Evolutionary conservation across 768 basidiomycete species (phyloP), one percentile per base, ranked within the genome.

Genomic region (Tylopilus felleus): DNA sequence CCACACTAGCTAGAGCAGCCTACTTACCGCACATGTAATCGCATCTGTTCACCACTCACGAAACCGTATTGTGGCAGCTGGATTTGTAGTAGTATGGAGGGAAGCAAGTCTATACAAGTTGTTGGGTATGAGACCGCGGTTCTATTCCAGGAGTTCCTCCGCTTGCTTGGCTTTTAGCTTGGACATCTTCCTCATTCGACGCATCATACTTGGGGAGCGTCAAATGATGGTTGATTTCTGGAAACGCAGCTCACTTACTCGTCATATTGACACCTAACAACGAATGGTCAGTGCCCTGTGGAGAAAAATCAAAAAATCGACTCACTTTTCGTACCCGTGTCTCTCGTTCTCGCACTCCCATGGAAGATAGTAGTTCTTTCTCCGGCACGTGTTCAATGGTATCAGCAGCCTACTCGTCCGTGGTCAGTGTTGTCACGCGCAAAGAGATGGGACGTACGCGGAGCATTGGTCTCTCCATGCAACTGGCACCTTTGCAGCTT

Each of bases 331-430:
- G 66, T 96, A 90, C 31, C 77, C 76, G 68, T 92, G 88, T 57
- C 86, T 78, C 74, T 96, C 88, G 60, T 93, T 84, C 69, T 93
- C 89, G 70, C 93, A 96, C 60, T 94, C 86, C 93, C 93, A 97
- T n/a, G 90, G 86, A 64, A 90, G 71, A 70, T 93, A 97, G 48
- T 73, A 74, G 47, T 82, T 82, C 65, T 90, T 77, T 70, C 81
- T 85, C 62, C 93, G 83, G 72, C 93, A 97, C 58, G 84, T 74
- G 67, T 97, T 96, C 55, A 97, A 75, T 21, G 93, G 93, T 47
- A 97, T 81, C 59, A 96, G 75, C 25, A 95, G 77, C 51, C 93
- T 97, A 50, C 35, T 45, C 48, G 28, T 35, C 29, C 22, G 25
- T 38, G 8, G 49, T 38, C 35, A 33, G 23, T 39, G 7, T 21